Conservation (phyloP, 2,329 filamentous ascomycete species). For the Microsporum canis region DNA sequence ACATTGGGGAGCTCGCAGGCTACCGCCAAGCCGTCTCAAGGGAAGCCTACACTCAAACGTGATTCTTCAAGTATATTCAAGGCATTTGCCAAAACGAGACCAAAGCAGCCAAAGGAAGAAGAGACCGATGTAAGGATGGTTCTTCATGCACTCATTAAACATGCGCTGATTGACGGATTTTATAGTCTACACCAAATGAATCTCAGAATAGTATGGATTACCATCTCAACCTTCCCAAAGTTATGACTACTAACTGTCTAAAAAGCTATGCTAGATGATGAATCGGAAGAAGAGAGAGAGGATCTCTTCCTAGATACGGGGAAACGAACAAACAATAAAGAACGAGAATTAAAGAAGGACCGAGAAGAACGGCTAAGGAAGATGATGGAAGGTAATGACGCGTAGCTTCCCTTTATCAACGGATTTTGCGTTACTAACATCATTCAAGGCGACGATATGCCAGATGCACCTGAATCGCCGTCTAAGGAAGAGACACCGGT, state of each 20-base stretch:
- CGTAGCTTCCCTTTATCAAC: conserved; percentile 25
- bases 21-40: conserved; percentile 28
- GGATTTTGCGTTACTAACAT: not conserved
- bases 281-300: conserved; percentile 47
- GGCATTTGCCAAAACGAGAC: conserved; percentile 62
- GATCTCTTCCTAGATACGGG: conserved; percentile 37
- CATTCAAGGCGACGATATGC: conserved; percentile 43
- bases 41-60: conserved; percentile 43
- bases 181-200: conserved; percentile 26
- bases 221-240: not conserved
- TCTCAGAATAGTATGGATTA: conserved; percentile 40
- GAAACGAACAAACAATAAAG: conserved; percentile 28
- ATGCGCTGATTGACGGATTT: conserved; percentile 12
- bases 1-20: conserved; percentile 19
- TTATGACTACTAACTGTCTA: not conserved
- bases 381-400: conserved; percentile 65
- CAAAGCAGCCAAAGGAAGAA: conserved; percentile 41
- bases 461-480: conserved; percentile 38
- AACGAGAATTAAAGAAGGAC: conserved; percentile 42
- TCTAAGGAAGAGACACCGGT: conserved; percentile 8
- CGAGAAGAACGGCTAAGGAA: conserved; percentile 54
- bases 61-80: conserved; percentile 58
- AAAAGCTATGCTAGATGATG: conserved; percentile 39
- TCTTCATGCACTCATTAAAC: conserved; percentile 19
- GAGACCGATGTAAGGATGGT: conserved; percentile 25